These are phyloP conservation scores for Phlyctochytrium planicorne DNA, from an alignment of 192 early-diverging fungal genomes.

Conservation along the genomic window DNA sequence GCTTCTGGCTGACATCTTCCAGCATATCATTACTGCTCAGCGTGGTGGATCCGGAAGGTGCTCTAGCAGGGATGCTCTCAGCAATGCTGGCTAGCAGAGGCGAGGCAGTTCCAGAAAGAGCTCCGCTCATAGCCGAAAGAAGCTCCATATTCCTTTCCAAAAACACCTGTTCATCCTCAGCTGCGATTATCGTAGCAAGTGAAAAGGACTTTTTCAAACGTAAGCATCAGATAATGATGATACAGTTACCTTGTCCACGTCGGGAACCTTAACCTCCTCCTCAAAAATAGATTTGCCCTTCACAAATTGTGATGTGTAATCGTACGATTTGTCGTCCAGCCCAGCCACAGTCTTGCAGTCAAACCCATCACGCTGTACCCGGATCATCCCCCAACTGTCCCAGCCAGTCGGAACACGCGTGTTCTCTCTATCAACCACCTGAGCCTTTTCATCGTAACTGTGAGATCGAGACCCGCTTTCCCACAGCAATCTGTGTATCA, in stretches of 20 bases:
- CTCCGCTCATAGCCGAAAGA: slow-evolving; percentile 40
- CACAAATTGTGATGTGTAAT: slow-evolving; percentile 6
- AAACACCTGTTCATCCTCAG: slow-evolving; percentile 89
- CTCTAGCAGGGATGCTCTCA: slow-evolving; percentile 43
- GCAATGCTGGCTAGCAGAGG: slow-evolving; percentile 32
- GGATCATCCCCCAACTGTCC: slow-evolving; percentile 90
- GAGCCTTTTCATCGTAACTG: slow-evolving; percentile 50
- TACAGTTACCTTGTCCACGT: slow-evolving; percentile 22
- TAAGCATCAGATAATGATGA: not conserved
- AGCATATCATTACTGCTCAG: slow-evolving; percentile 29
- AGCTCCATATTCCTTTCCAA: slow-evolving; percentile 75
- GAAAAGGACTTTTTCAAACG: slow-evolving; percentile 48
- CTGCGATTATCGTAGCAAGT: slow-evolving; percentile 62
- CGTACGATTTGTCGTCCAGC: slow-evolving; percentile 56
- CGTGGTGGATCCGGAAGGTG: slow-evolving; percentile 22
- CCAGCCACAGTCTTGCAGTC: slow-evolving; percentile 41
- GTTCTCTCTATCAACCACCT: slow-evolving; percentile 83
- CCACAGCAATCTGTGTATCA: slow-evolving; percentile 71
- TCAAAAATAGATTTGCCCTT: slow-evolving; percentile 31
- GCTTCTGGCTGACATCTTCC: slow-evolving; percentile 40
- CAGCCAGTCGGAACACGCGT: slow-evolving; percentile 90
- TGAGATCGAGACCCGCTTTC: not conserved
- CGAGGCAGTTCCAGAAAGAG: slow-evolving; percentile 4
- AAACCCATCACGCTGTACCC: slow-evolving; percentile 44
- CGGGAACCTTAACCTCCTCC: slow-evolving; percentile 27